Percentiles rank a stretch among this genome's conserved stretches.
phyloP scores from a whole-genome alignment of 805 yeast species.

The Ogataea pini region DNA sequence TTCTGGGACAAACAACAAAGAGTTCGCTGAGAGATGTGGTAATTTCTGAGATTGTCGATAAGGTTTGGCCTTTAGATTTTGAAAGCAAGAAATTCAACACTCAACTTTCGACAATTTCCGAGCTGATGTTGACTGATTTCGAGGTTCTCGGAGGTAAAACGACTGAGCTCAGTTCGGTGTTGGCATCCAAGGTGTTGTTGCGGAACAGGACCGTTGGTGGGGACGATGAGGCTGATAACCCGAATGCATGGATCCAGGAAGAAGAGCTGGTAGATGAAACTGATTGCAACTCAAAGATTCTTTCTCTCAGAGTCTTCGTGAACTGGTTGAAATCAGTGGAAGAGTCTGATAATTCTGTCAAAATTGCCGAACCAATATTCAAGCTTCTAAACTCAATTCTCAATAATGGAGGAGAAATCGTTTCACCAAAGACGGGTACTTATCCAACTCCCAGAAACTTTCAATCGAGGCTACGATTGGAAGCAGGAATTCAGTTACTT shows the following conservation, averaged over 20 bases:
- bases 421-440: constrained; percentile 42
- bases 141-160: constrained; percentile 48
- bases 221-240: constrained; percentile 50
- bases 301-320: constrained; percentile 55
- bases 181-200: constrained; percentile 64
- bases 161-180: constrained; percentile 55
- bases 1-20: constrained; percentile 48
- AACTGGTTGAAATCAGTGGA: constrained; percentile 48
- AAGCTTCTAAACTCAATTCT: constrained; percentile 67
- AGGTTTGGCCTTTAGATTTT: constrained; percentile 52
- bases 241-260: constrained; percentile 30
- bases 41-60: constrained; percentile 40
- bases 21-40: constrained; percentile 39
- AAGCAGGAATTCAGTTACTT: constrained; percentile 65
- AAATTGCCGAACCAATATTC: constrained; percentile 61
- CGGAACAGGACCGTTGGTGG: constrained; percentile 45
- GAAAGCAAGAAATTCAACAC: constrained; percentile 46
- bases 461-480: constrained; percentile 62
- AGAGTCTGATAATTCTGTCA: constrained; percentile 40
- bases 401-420: constrained; percentile 77
- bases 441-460: constrained; percentile 64
- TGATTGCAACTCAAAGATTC: constrained; percentile 30
- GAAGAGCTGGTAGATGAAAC: constrained; percentile 18
- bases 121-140: constrained; percentile 53
- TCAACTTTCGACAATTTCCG: constrained; percentile 60